phyloP scores from a whole-genome alignment of 2,329 filamentous ascomycete genomes.

The Alternaria triticina region DNA sequence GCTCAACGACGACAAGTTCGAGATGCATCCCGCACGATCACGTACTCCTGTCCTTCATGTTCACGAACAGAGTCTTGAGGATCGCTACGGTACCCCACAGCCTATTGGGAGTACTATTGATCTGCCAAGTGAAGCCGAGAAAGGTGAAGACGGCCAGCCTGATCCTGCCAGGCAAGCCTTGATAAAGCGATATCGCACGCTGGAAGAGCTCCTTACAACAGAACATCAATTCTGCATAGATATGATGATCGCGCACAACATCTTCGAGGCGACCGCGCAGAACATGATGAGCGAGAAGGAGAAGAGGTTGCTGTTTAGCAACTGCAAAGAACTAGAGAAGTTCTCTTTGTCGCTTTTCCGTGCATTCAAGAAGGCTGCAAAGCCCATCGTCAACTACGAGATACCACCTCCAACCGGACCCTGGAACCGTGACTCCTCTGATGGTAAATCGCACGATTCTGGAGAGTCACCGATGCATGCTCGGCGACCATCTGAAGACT shows the following conservation, averaged over 20 bases:
- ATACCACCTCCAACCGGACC: slow-evolving; percentile 46
- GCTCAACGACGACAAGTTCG: slow-evolving; percentile 23
- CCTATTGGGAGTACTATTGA: slow-evolving; percentile 18
- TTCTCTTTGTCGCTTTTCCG: slow-evolving; percentile 83
- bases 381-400: slow-evolving; percentile 70
- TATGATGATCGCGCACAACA: slow-evolving; percentile 97
- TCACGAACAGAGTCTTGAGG: slow-evolving; percentile 25
- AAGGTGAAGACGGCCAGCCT: slow-evolving; percentile 24
- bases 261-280: slow-evolving; percentile 92
- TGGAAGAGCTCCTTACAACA: slow-evolving; percentile 92
- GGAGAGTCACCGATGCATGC: slow-evolving; percentile 24
- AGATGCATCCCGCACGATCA: slow-evolving; percentile 32
- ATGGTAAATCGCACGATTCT: slow-evolving; percentile 21
- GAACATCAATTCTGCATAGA: slow-evolving; percentile 90
- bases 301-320: slow-evolving; percentile 88
- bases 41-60: slow-evolving; percentile 26
- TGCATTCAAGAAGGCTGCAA: slow-evolving; percentile 79
- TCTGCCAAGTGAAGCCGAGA: slow-evolving; percentile 12
- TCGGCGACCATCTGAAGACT: slow-evolving; percentile 26
- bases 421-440: slow-evolving; percentile 32
- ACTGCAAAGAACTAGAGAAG: slow-evolving; percentile 85
- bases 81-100: slow-evolving; percentile 25
- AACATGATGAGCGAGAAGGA: slow-evolving; percentile 82
- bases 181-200: slow-evolving; percentile 78
- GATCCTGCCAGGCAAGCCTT: slow-evolving; percentile 53